Conservation (phyloP, 352 stramenopile genomes). For the Phytopythium vexans region DNA sequence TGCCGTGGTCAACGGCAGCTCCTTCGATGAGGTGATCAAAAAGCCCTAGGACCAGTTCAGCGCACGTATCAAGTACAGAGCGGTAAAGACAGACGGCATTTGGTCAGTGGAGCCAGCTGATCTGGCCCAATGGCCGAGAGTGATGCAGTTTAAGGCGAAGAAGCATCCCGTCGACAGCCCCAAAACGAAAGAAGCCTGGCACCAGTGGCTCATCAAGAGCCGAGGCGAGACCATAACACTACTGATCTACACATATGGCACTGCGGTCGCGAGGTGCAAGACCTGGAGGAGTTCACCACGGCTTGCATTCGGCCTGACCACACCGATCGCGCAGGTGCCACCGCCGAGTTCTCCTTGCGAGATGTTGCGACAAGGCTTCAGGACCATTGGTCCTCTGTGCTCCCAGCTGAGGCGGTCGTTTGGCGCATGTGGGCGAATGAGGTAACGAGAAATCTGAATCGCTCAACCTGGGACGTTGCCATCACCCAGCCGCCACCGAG, state of each 20-base stretch:
- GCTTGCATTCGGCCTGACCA: conserved; percentile 11
- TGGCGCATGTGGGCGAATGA: conserved; percentile 18
- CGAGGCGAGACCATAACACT: conserved; percentile 7
- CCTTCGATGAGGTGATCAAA: conserved; percentile 6
- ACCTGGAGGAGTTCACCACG: conserved; percentile 4
- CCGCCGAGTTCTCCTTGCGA: conserved; percentile 5
- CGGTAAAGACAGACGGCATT: conserved; percentile 2
- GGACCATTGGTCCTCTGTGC: conserved; percentile 4
- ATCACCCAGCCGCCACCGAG: conserved; percentile 7
- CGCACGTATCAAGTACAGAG: conserved; percentile 3
- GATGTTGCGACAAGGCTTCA: conserved; percentile 9
- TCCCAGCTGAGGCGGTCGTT: conserved; percentile 3
- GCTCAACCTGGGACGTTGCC: conserved; percentile 6
- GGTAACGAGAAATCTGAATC: conserved; percentile 8
- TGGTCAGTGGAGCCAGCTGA: conserved; percentile 1
- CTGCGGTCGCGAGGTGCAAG: conserved; percentile 1
- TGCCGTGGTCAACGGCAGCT: conserved; percentile 1
- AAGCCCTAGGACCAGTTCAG: conserved; percentile 7
- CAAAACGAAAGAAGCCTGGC: conserved; percentile 3
- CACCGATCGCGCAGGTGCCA: conserved; percentile 10
- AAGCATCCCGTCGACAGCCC: conserved; percentile 7
- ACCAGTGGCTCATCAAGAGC: conserved; percentile 5
- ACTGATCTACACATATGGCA: conserved; percentile 10
- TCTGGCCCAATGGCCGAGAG: conserved; percentile 2
- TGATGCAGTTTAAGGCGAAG: conserved; percentile 17